Conservation (phyloP, 2,329 filamentous ascomycete genomes). For the Rugonectria rugulosa region DNA sequence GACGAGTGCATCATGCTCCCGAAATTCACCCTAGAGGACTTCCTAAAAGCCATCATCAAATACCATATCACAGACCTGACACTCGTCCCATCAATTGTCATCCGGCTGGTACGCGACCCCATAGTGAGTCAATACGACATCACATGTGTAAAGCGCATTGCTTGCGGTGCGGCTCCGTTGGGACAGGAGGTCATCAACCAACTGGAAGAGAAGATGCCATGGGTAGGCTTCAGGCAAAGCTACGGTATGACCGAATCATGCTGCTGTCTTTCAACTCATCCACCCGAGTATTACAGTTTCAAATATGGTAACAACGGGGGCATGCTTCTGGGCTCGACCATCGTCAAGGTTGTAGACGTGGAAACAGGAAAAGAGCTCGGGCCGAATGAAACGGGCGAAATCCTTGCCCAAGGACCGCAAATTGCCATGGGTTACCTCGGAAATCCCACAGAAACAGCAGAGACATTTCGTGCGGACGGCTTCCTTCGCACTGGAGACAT, state of each 20-base stretch:
- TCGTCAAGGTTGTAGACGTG: conserved; percentile 64
- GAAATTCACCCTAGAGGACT: conserved; percentile 66
- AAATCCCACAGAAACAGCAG: conserved; percentile 51
- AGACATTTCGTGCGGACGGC: conserved; percentile 61
- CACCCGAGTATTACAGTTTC: conserved; percentile 62
- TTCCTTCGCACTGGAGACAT: conserved; percentile 67
- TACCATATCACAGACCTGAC: conserved; percentile 64
- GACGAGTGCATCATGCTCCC: conserved; percentile 72
- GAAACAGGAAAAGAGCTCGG: conserved; percentile 62
- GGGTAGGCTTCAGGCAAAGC: conserved; percentile 69
- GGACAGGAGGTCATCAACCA: conserved; percentile 63
- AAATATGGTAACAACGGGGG: conserved; percentile 65
- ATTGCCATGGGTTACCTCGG: conserved; percentile 58
- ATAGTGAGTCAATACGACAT: conserved; percentile 64
- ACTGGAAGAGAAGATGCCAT: conserved; percentile 63
- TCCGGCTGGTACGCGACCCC: conserved; percentile 63
- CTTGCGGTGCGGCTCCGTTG: conserved; percentile 67
- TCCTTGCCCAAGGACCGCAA: conserved; percentile 56
- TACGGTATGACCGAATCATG: conserved; percentile 76
- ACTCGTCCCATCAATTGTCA: conserved; percentile 67
- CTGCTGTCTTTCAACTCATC: conserved; percentile 68
- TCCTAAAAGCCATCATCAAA: conserved; percentile 60
- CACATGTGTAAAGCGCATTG: conserved; percentile 61
- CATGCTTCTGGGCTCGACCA: conserved; percentile 63
- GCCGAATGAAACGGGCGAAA: conserved; percentile 59